phyloP scores from a whole-genome alignment of 2,329 filamentous ascomycete species.

The Phyllosticta citribraziliensis region DNA sequence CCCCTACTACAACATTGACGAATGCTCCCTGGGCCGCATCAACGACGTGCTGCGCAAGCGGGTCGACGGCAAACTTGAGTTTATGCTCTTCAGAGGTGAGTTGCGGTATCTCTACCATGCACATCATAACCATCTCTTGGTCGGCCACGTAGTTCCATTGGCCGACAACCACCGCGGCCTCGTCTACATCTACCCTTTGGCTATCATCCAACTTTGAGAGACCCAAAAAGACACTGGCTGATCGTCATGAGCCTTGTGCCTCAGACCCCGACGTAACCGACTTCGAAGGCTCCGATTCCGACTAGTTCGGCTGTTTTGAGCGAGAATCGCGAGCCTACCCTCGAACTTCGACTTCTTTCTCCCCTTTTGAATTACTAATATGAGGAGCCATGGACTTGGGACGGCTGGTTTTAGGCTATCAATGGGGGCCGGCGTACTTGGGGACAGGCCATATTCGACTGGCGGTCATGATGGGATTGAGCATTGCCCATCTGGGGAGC shows the following conservation, averaged over 20 bases:
- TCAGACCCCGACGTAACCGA: constrained; percentile 38
- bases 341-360: too few species aligned
- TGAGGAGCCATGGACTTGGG: too few species aligned
- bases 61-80: constrained; percentile 35
- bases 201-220: neutral
- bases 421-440: too few species aligned
- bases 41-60: constrained; percentile 29
- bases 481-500: too few species aligned
- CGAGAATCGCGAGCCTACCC: neutral
- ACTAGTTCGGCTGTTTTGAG: constrained; percentile 19
- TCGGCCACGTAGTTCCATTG: too few species aligned
- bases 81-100: constrained; percentile 33
- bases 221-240: neutral
- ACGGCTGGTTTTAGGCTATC: too few species aligned
- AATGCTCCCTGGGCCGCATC: constrained; percentile 30
- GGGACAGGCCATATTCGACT: too few species aligned
- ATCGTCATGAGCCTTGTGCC: neutral
- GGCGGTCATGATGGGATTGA: too few species aligned
- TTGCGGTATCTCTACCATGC: neutral
- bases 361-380: too few species aligned
- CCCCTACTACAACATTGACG: constrained; percentile 30
- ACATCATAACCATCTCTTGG: neutral
- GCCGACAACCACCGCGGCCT: too few species aligned
- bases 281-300: constrained; percentile 33
- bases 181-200: neutral